phyloP scores from a whole-genome alignment of 345 rosid genomes.

The Camelina neglecta region DNA sequence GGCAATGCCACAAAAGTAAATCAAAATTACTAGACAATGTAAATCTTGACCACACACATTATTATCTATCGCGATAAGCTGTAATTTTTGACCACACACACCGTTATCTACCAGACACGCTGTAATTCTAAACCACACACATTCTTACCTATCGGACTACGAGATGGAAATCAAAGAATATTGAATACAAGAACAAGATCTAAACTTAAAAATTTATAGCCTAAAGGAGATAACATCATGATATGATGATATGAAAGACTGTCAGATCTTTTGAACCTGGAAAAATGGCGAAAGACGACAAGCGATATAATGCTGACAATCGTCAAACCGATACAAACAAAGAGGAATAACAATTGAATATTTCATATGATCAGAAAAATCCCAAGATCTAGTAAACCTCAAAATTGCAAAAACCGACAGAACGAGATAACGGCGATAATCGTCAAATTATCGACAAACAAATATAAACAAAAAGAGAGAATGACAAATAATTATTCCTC shows the following conservation, averaged over 20 bases:
- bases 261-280: background rate
- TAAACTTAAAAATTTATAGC: background rate
- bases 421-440: background rate
- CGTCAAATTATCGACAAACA: background rate
- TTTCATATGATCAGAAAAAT: background rate
- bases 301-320: background rate
- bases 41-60: slow-evolving; percentile 20
- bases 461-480: background rate
- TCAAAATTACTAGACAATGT: slow-evolving; percentile 11
- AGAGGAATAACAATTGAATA: background rate
- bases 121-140: slow-evolving; percentile 16
- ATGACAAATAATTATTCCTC: background rate
- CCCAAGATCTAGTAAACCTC: background rate
- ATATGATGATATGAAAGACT: background rate
- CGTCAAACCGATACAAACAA: background rate
- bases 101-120: background rate
- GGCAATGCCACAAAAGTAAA: slow-evolving; percentile 12
- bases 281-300: background rate
- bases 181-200: background rate
- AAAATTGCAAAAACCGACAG: background rate
- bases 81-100: slow-evolving; percentile 20
- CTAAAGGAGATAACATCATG: background rate
- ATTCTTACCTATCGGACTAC: background rate
- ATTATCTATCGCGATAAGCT: background rate
- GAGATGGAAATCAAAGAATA: background rate